Base-by-base conservation (phyloP, 371 early-diverging fungal species). In the Haplosporangium sp. region DNA sequence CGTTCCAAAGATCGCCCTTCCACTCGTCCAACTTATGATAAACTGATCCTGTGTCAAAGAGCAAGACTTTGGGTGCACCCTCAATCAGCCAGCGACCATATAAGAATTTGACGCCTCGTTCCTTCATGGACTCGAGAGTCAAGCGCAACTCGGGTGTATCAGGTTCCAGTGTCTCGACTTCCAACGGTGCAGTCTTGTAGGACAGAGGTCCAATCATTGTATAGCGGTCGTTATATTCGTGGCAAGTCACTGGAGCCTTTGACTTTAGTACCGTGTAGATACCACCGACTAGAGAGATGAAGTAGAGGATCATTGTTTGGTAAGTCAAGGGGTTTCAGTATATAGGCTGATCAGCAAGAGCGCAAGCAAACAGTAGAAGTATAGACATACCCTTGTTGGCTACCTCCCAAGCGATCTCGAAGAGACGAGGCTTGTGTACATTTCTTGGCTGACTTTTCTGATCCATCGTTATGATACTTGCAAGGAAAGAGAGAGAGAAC, bases 261-360 rank as follows among this genome's bases (percentile, higher is more conserved):
- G 97, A 94, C 83, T 95, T 95, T 79, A 98, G 92, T 29, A 98
- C 98, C 6, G 98, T 98, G 85, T 98, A 96, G 81, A 98, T 98
- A 37, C 98, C 98, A 67, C 99, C 99, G 42, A 98, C 98, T 95
- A 63, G 13, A 14, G 38, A 48, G 37, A 50, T 29, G 41, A 55
- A 12, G 23, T 14, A 43, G 21, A 74, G 20, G 38, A 12, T 59
- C 29, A 5, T 53, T n/a, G 12, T n/a, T 4, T 40, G 42, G 55
- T 42, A 40, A 41, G 42, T 55, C 58, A 40, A 57, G 18, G 10
- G 37, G 14, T 18, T 21, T 29, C 36, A 41, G 42, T 13, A 59
- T 45, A 45, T 20, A 45, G 43, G 47, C 29, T 29, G 29, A 29
- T 29, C 29, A 61, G 41, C 21, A 13, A 43, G 41, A 41, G 6